These are phyloP conservation scores for Moesziomyces sp. DNA, from an alignment of 1,284 basidiomycete species.

Conservation along the genomic window DNA sequence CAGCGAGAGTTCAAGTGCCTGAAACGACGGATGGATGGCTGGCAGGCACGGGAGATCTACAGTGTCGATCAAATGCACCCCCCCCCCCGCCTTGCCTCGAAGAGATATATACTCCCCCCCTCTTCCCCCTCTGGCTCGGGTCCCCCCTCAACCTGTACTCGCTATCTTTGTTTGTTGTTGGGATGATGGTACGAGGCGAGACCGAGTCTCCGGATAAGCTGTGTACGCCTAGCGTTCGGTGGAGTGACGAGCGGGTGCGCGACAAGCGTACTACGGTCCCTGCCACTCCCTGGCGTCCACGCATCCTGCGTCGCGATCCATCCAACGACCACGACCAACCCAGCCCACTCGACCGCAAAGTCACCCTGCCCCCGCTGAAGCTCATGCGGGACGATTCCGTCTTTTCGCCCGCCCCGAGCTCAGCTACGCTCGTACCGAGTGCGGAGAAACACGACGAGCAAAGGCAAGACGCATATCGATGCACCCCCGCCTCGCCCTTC, in stretches of 20 bases:
- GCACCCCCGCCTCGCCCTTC: not conserved
- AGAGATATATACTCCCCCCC: not conserved
- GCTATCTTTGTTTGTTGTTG: not conserved
- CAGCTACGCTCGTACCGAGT: slow-evolving; percentile 20
- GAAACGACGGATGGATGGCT: not conserved
- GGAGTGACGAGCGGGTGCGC: no score
- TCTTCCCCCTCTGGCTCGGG: no score
- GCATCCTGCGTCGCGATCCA: slow-evolving; percentile 15
- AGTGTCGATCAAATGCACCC: slow-evolving; percentile 19
- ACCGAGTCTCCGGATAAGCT: slow-evolving; percentile 2
- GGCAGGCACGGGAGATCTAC: slow-evolving; percentile 8
- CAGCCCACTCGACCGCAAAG: slow-evolving; percentile 34
- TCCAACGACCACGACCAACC: slow-evolving; percentile 7
- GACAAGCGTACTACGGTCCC: slow-evolving; percentile 3
- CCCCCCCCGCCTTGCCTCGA: not conserved
- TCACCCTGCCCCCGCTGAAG: slow-evolving; percentile 11
- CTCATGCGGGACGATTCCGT: slow-evolving; percentile 10
- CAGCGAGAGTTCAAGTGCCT: slow-evolving; percentile 25
- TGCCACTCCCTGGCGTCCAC: slow-evolving; percentile 35
- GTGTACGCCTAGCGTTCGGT: no score
- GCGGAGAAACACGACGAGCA: slow-evolving; percentile 7
- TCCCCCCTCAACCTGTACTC: no score
- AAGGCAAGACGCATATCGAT: slow-evolving; percentile 26
- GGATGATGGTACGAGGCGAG: slow-evolving; percentile 33
- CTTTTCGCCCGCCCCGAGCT: slow-evolving; percentile 22